These are phyloP conservation scores for Cerioporus squamosus DNA, from an alignment of 1,284 basidiomycete genomes.

Conservation along the genomic window DNA sequence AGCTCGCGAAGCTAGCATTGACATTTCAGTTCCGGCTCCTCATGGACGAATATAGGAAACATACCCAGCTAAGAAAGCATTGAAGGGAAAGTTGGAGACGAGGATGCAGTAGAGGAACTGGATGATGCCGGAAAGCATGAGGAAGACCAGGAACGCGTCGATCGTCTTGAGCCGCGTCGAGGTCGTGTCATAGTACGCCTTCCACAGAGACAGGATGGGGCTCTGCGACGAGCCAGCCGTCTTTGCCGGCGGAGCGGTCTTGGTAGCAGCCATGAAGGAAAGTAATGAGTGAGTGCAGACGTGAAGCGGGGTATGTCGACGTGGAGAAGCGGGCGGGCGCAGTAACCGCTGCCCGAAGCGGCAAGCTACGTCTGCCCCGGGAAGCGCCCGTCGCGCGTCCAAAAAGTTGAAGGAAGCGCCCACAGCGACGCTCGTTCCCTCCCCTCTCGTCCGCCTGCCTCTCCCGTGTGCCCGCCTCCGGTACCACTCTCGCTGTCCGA, in stretches of 20 bases:
- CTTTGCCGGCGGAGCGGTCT: slow-evolving; percentile 11
- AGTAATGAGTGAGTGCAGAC: slow-evolving; percentile 21
- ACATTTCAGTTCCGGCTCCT: not conserved
- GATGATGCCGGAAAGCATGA: slow-evolving; percentile 88
- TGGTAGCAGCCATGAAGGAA: slow-evolving; percentile 21
- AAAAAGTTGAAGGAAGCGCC: slow-evolving; percentile 28
- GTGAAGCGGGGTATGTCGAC: slow-evolving; percentile 19
- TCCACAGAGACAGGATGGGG: slow-evolving; percentile 69
- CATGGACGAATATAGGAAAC: slow-evolving; percentile 32
- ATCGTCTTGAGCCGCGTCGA: slow-evolving; percentile 90
- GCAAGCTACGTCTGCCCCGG: slow-evolving; percentile 7
- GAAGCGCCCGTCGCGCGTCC: slow-evolving; percentile 21
- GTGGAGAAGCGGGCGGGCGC: slow-evolving; percentile 24
- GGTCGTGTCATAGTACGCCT: slow-evolving; percentile 80
- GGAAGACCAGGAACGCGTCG: slow-evolving; percentile 91
- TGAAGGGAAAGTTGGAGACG: slow-evolving; percentile 95
- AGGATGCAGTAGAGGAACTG: slow-evolving; percentile 94
- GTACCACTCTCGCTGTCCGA: not conserved
- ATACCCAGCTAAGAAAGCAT: slow-evolving; percentile 95
- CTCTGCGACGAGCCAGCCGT: slow-evolving; percentile 31
- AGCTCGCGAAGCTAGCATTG: slow-evolving; percentile 80
- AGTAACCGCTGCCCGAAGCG: slow-evolving; percentile 8
- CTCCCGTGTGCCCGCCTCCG: slow-evolving; percentile 10
- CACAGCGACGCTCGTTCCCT: slow-evolving; percentile 7
- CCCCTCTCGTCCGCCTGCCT: not conserved